Conservation (phyloP, 2,329 filamentous ascomycete genomes). For the Claviceps monticola region DNA sequence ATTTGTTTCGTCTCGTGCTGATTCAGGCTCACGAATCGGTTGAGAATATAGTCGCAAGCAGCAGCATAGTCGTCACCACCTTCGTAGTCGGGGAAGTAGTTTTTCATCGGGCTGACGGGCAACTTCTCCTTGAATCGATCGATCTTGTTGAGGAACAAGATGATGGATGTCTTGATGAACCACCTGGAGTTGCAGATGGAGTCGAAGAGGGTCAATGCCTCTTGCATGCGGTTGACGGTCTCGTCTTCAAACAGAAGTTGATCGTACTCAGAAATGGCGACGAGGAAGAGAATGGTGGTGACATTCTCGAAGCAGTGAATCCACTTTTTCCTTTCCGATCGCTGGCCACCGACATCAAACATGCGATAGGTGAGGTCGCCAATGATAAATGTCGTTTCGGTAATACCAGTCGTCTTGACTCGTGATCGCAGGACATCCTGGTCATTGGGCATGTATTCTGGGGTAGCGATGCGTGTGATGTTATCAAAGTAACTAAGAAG, state of each 20-base stretch:
- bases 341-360: slow-evolving; percentile 88
- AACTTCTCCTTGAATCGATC: slow-evolving; percentile 83
- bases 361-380: slow-evolving; percentile 90
- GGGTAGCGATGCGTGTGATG: slow-evolving; percentile 76
- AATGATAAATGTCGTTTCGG: slow-evolving; percentile 84
- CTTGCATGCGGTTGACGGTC: slow-evolving; percentile 90
- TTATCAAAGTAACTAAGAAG: slow-evolving; percentile 78
- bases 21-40: slow-evolving; percentile 95
- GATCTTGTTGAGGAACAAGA: slow-evolving; percentile 83
- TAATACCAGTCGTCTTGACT: slow-evolving; percentile 87
- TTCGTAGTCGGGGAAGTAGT: slow-evolving; percentile 85
- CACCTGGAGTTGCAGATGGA: slow-evolving; percentile 80
- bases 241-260: slow-evolving; percentile 93
- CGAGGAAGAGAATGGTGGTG: slow-evolving; percentile 89
- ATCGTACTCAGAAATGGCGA: slow-evolving; percentile 95
- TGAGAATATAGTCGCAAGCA: slow-evolving; percentile 97
- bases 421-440: slow-evolving; percentile 88
- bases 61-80: slow-evolving; percentile 90
- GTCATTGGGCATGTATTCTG: slow-evolving; percentile 89
- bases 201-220: slow-evolving; percentile 74
- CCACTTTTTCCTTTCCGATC: slow-evolving; percentile 94
- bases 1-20: slow-evolving; percentile 99
- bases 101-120: slow-evolving; percentile 68
- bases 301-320: slow-evolving; percentile 97
- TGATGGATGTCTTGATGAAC: slow-evolving; percentile 85